Base-by-base conservation (phyloP, 2,329 filamentous ascomycete species). In the Parastagonospora avenae region DNA sequence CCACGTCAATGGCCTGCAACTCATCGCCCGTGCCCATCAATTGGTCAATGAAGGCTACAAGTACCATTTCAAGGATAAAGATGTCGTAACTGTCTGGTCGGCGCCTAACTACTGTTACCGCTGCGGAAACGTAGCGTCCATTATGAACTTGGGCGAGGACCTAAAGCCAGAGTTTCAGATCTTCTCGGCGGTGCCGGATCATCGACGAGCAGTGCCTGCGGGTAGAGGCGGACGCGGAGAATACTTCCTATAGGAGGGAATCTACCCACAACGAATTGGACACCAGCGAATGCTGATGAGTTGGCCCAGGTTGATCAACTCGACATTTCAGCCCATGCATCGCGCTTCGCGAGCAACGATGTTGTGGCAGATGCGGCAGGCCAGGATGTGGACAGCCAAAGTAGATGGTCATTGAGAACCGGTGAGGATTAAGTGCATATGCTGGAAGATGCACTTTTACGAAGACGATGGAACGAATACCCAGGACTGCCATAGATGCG, bases 31-130 rank as follows among this genome's bases (percentile, higher is more conserved):
- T 64, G 87, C 87, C 10, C 87, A 91, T 76, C 87, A 91, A 68
- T 79, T 91, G 16, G 88, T 90, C 57, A 90, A 90, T 63, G 87
- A 91, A 74, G 87, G 87, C 50, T 91, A 89, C 78, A 90, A 90
- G 85, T 97, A 95, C 73, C 93, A 97, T 72, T 97, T 97, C 76
- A 83, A 89, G 46, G 90, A 96, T 73, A 93, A 94, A 77, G 95
- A 95, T 44, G 97, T 99, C 57, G 94, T 97, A 37, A 99, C 94
- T 0, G 94, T 99, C 14, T 99, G 94, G 79, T 76, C 73, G 12
- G 94, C 94, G 4, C 94, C 94, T 2, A 99, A 84, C 53, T 84
- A 84, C 68, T 84, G 82, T 66, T 81, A 81, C 62, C 71, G 79
- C 30, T 81, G 79, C 56, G 79, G 79, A 16, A 81, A 81, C 47